phyloP scores from a whole-genome alignment of 2,329 filamentous ascomycete species.

The Fusarium incarnatum region DNA sequence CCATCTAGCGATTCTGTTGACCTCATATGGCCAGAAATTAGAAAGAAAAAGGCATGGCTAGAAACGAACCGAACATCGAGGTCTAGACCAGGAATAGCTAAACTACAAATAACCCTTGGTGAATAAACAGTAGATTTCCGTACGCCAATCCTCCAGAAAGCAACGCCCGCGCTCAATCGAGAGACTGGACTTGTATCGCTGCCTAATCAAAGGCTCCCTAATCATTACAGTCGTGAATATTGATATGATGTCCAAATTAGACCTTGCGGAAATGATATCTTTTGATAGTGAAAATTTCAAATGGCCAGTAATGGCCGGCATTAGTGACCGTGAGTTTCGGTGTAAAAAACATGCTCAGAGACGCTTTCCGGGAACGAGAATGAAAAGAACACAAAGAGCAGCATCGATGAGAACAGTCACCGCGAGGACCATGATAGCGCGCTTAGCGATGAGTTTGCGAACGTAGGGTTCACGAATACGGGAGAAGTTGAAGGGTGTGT shows the following conservation, averaged over 20 bases:
- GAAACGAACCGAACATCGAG: conserved; percentile 32
- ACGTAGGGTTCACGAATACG: conserved; percentile 92
- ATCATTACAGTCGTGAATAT: conserved; percentile 49
- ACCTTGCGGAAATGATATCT: conserved; percentile 33
- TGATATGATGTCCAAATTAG: conserved; percentile 28
- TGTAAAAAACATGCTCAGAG: conserved; percentile 61
- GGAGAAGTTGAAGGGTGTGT: conserved; percentile 93
- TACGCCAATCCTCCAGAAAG: conserved; percentile 42
- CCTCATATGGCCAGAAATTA: conserved; percentile 26
- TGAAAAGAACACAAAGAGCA: conserved; percentile 88
- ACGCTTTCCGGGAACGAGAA: conserved; percentile 90
- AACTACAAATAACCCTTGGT: conserved; percentile 45
- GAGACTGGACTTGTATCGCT: conserved; percentile 32
- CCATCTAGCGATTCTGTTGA: conserved; percentile 15
- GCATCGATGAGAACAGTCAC: conserved; percentile 82
- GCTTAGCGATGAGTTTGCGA: conserved; percentile 83
- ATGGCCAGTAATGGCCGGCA: conserved; percentile 43
- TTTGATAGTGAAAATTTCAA: conserved; percentile 19
- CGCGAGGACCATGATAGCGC: conserved; percentile 82
- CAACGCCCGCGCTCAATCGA: conserved; percentile 26
- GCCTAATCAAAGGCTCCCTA: conserved; percentile 39
- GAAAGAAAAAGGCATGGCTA: conserved; percentile 31
- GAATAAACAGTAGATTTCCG: conserved; percentile 41
- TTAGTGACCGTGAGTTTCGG: conserved; percentile 34
- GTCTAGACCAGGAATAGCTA: conserved; percentile 35